Percentiles rank a stretch among this genome's conserved stretches.
These are phyloP conservation scores for Tulasnella sp. DNA, from an alignment of 768 basidiomycete species.

Conservation along the genomic window DNA sequence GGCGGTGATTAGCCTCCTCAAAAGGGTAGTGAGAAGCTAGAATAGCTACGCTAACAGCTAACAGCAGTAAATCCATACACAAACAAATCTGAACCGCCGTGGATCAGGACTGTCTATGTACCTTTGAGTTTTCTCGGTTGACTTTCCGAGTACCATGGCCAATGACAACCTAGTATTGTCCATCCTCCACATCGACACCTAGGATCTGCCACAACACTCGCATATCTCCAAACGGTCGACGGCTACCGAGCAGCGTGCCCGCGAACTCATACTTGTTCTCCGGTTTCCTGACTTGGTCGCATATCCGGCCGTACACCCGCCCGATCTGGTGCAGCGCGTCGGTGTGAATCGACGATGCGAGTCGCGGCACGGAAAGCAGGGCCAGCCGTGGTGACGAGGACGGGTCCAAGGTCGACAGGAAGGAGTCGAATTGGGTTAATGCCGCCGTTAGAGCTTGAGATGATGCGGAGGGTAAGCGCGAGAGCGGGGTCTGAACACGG, in stretches of 20 bases:
- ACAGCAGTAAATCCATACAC: too few relatives aligned
- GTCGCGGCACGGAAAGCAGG: conserved; percentile 51
- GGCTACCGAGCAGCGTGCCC: conserved; percentile 67
- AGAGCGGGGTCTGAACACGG: conserved; percentile 53
- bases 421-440: conserved; percentile 62
- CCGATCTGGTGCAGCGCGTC: conserved; percentile 59
- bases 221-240: conserved; percentile 73
- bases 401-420: conserved; percentile 70
- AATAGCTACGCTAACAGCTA: background rate
- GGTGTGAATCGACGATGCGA: conserved; percentile 64
- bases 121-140: background rate
- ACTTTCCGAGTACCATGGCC: background rate
- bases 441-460: conserved; percentile 50
- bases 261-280: conserved; percentile 88
- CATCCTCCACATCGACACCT: conserved; percentile 42
- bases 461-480: conserved; percentile 56
- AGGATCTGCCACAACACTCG: conserved; percentile 66
- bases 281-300: conserved; percentile 61
- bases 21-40: background rate
- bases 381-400: conserved; percentile 70
- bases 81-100: background rate
- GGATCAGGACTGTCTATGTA: too few relatives aligned
- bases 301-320: conserved; percentile 57
- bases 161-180: background rate
- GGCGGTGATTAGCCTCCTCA: background rate